Conservation (phyloP, 2,329 filamentous ascomycete species). For the Pseudocercospora vitis region DNA sequence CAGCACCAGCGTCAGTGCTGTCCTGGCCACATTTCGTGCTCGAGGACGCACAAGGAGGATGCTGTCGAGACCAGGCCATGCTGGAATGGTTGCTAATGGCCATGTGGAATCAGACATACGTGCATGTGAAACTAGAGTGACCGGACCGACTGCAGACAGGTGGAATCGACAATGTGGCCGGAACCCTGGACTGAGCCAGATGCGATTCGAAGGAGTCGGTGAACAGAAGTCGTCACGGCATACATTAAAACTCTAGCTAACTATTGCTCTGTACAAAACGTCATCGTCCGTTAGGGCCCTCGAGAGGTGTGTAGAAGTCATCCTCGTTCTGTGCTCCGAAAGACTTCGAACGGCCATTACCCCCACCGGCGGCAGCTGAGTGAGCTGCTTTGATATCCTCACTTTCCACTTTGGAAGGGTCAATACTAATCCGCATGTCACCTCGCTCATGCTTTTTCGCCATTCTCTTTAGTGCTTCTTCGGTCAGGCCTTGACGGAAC, state of each 20-base stretch:
- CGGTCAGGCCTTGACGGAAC: constrained; percentile 72
- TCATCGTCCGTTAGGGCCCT: background rate
- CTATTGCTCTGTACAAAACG: constrained; percentile 7
- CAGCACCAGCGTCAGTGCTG: too few relatives aligned
- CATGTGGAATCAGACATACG: too few relatives aligned
- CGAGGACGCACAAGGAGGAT: too few relatives aligned
- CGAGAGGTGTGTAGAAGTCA: constrained; percentile 3
- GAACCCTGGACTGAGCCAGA: too few relatives aligned
- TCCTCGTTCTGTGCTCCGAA: constrained; percentile 11
- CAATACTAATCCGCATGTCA: constrained; percentile 21
- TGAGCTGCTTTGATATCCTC: constrained; percentile 22
- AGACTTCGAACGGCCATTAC: constrained; percentile 6
- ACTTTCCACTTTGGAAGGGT: constrained; percentile 21
- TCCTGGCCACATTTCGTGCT: too few relatives aligned
- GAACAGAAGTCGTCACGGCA: background rate
- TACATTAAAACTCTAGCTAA: constrained; percentile 7
- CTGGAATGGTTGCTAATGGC: too few relatives aligned
- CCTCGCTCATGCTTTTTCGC: constrained; percentile 28
- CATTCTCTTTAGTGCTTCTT: constrained; percentile 59
- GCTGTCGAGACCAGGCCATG: too few relatives aligned
- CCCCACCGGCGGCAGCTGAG: constrained; percentile 2
- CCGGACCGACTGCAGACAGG: too few relatives aligned
- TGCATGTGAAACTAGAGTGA: too few relatives aligned
- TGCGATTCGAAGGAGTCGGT: too few relatives aligned
- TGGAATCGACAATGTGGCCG: too few relatives aligned